Conservation (phyloP, 2,329 filamentous ascomycete genomes). For the Ceratocystis destructans region DNA sequence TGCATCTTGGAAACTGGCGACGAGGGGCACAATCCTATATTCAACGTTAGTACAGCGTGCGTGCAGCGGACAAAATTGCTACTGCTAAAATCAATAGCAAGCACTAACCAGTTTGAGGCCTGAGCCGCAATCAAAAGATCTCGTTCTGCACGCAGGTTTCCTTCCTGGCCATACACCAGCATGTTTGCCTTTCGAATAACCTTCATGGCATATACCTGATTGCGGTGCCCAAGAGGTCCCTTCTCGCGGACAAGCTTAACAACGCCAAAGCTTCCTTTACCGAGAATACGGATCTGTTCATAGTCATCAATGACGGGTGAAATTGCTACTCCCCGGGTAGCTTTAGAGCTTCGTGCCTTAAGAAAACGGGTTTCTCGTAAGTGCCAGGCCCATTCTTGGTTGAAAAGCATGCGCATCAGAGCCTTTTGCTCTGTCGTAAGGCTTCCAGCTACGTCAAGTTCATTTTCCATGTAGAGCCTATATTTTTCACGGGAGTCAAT, state of each 20-base stretch:
- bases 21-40: conserved; percentile 64
- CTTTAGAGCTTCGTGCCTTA: conserved; percentile 42
- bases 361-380: conserved; percentile 59
- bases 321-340: conserved; percentile 24
- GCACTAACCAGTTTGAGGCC: conserved; percentile 58
- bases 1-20: conserved; percentile 79
- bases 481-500: conserved; percentile 27
- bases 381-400: conserved; percentile 55
- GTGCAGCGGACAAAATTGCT: background rate
- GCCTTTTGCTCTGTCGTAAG: conserved; percentile 43
- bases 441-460: conserved; percentile 42
- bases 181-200: conserved; percentile 90
- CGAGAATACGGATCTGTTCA: conserved; percentile 66
- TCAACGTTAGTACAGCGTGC: background rate
- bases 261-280: conserved; percentile 89
- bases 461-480: conserved; percentile 28
- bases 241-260: conserved; percentile 68
- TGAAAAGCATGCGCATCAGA: conserved; percentile 44
- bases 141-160: conserved; percentile 76
- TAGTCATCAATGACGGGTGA: conserved; percentile 38
- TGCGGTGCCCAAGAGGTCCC: conserved; percentile 23
- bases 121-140: conserved; percentile 85
- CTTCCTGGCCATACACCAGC: conserved; percentile 82
- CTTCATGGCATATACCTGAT: conserved; percentile 83
- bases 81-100: background rate